Base-by-base conservation (phyloP, 345 rosid species). In the Abelmoschus esculentus region DNA sequence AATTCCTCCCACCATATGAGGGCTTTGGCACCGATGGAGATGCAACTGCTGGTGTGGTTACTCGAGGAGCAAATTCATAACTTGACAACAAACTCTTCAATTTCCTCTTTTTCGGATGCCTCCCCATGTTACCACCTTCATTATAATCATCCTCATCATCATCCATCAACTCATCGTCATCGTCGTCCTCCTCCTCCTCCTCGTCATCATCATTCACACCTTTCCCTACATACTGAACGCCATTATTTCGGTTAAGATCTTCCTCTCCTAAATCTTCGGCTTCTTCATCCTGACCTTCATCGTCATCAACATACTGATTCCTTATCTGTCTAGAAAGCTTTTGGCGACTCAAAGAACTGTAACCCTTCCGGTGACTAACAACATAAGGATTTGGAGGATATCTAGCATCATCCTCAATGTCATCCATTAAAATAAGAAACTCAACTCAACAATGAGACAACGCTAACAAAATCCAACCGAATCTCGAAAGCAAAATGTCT, bases 51-150 rank as follows among this genome's bases (percentile, higher is more conserved):
- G 79, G 65, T 38, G 80, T 70, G 1, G 88, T 89, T 14, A 84
- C 81, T 67, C 96, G 89, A 59, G 92, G 91, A 60, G 96, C 96
- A 72, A 90, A 92, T 68, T 92, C 99, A 62, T 89, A 92, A 46
- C 90, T 86, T 8, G 87, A 84, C 32, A 75, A 83, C 70, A 38
- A 22, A 22, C 26, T 22, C 26, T 22, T 22, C 26, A 22, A 22
- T 22, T 22, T 22, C 26, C 26, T 22, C 26, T 22, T 22, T 22
- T 22, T 22, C 26, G 26, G 26, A 22, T 22, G 26, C 26, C 26
- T 22, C 26, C 26, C 26, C 11, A 65, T 6, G 32, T 82, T 66
- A 62, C 74, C 74, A 5, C 70, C 78, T 6, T 76, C 86, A 18
- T 72, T 86, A 0, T 78, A 85, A 0, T 78, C 80, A 11, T 44